Base-by-base conservation (phyloP, 208 protist species). In the Tritrichomonas foetus region DNA sequence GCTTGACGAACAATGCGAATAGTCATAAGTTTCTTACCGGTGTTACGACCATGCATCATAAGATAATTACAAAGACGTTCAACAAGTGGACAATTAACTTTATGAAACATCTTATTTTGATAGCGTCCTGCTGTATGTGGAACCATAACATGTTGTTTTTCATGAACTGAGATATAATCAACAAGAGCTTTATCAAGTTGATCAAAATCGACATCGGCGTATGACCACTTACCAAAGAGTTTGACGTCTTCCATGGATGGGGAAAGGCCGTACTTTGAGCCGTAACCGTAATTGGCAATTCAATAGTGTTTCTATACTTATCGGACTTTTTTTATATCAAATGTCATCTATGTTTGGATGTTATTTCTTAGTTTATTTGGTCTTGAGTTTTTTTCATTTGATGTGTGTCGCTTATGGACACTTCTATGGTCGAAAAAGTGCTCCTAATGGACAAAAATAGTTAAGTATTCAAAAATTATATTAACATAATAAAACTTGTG, bases 11-110 rank as follows among this genome's bases (percentile, higher is more conserved):
- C 96, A 95, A 99, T 98, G 94, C 98, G 97, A 92, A 99, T 97
- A 93, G 99, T 98, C 97, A 99, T 98, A 57, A 99, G 94, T 97
- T 99, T 99, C 97, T 99, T 99, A 96, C 99, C 99, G 96, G 99
- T 99, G 96, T 99, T 99, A 95, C 99, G 97, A 92, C 98, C 98
- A 33, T 53, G 94, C 57, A 36, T 61, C 95, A 93, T 94, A 25
- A 94, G 25, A 61, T 94, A 94, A 95, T 95, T 96, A 27, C 93
- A 57, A 61, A 97, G 98, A 93, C 97, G 95, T 96, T 98, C 97
- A 61, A 98, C 97, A 94, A 98, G 97, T 93, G 97, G 97, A 96
- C 97, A 98, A 95, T 98, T 97, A 39, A 98, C 97, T 97, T 99
- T 99, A 96, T 98, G 97, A 97, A 99, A 99, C 95, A 98, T 98